These are phyloP conservation scores for Botrytis hyacinthi DNA, from an alignment of 2,329 filamentous ascomycete genomes.

Conservation along the genomic window DNA sequence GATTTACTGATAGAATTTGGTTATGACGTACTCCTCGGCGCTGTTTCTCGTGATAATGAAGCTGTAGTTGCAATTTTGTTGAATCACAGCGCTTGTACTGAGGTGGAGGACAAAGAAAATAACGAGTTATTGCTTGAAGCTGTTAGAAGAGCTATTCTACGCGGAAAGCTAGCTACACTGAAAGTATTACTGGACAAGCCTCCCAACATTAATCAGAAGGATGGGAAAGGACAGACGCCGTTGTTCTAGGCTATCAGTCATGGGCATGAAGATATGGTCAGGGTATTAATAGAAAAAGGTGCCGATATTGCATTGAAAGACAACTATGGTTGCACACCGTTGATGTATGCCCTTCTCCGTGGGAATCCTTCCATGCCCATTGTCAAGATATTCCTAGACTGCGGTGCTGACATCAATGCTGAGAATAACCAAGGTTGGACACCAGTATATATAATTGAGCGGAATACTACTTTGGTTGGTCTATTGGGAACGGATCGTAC, in stretches of 20 bases:
- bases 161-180: slow-evolving; percentile 20
- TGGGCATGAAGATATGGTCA: neutral
- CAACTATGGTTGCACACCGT: slow-evolving; percentile 30
- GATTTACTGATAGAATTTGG: too few species aligned
- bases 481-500: slow-evolving; percentile 4
- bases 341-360: neutral
- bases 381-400: neutral
- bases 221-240: neutral
- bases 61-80: neutral
- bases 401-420: slow-evolving; percentile 22
- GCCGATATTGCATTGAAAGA: slow-evolving; percentile 18
- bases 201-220: neutral
- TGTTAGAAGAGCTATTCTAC: slow-evolving; percentile 5
- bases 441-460: neutral
- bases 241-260: neutral
- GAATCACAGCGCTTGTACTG: slow-evolving; percentile 16
- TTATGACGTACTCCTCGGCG: too few species aligned
- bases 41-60: neutral
- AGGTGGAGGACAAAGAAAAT: slow-evolving; percentile 21
- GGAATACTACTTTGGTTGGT: slow-evolving; percentile 14
- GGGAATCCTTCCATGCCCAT: too few species aligned
- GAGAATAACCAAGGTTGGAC: slow-evolving; percentile 1
- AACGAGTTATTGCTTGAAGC: slow-evolving; percentile 12
- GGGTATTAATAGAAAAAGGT: neutral
- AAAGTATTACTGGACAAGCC: slow-evolving; percentile 22